Base-by-base conservation (phyloP, 176 grass and related monocot species). In the Alopecurus myosuroides region DNA sequence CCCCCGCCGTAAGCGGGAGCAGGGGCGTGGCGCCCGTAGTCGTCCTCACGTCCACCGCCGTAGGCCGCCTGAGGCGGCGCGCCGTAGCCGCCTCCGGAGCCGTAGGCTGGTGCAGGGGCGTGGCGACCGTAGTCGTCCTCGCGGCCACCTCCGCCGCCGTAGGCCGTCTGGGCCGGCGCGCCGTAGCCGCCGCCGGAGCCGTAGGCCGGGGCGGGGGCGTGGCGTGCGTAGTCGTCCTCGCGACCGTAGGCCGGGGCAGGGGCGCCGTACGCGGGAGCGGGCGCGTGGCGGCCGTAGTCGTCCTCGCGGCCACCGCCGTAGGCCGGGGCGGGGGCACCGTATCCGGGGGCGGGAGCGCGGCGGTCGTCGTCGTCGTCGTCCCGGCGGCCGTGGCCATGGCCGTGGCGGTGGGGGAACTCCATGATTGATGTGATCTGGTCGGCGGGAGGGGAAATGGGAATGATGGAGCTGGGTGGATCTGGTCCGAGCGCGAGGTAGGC, bases 351-450 rank as follows among this genome's bases (percentile, higher is more conserved):
- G 2, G 66, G 82, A n/a, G 48, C 82, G 49, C 33, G 53, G 51
- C 42, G 85, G 31, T 69, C 76, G 8, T 52, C 62, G 51, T 37
- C 70, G 44, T 75, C 71, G 45, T 74, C 71, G 71, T 51, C 45
- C 28, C 28, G 28, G 72, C 72, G 72, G 9, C 44, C 42, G 71
- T 74, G 25, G 70, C 26, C 42, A 4, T 74, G 74, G 61, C 74
- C 74, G 79, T 66, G 44, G 79, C 70, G 63, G 20, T 30, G 79
- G 7, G 42, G 62, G 79, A 34, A 74, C 0, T 74, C 70, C 70
- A 74, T 74, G 42, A 31, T 49, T 31, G 69, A 2, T 22, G 34
- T 39, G 33, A 6, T 26, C 12, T 4, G 60, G 40, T 19, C 23
- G 41, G 41, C 45, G 7, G 14, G n/a, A 4, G 12, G 69, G 69